phyloP scores from a whole-genome alignment of 2,329 filamentous ascomycete genomes.

The Monosporascus sp. region DNA sequence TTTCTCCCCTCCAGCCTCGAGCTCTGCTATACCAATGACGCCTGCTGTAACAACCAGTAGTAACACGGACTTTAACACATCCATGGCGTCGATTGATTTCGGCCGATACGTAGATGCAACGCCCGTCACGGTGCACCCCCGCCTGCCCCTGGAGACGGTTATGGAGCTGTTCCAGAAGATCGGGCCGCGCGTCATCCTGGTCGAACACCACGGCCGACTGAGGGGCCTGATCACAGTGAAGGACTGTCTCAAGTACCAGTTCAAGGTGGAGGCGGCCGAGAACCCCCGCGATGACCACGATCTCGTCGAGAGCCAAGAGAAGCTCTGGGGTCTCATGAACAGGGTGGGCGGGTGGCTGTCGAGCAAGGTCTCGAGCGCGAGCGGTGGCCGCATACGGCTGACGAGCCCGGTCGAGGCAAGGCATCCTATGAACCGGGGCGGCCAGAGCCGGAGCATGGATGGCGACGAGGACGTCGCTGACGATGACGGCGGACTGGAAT shows the following conservation, averaged over 20 bases:
- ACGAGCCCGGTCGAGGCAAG: conserved; percentile 32
- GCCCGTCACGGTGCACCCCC: conserved; percentile 84
- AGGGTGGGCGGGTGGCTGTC: conserved; percentile 54
- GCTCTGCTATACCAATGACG: conserved; percentile 33
- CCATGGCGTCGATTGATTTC: conserved; percentile 65
- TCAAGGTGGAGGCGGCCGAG: conserved; percentile 87
- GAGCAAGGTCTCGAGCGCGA: conserved; percentile 45
- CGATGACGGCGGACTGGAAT: conserved; percentile 30
- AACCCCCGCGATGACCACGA: conserved; percentile 58
- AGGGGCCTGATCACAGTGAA: conserved; percentile 90
- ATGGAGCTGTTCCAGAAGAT: conserved; percentile 99
- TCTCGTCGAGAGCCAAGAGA: conserved; percentile 55
- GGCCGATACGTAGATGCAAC: conserved; percentile 84
- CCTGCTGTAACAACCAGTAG: conserved; percentile 55
- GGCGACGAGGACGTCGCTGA: conserved; percentile 44
- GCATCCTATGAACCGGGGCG: conserved; percentile 13
- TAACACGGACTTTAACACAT: conserved; percentile 49
- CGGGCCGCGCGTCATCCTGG: conserved; percentile 84
- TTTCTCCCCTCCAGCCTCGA: conserved; percentile 52
- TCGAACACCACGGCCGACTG: conserved; percentile 82
- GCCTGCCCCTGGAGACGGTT: conserved; percentile 87
- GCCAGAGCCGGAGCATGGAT: conserved; percentile 39
- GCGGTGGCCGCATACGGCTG: conserved; percentile 54
- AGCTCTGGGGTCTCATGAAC: conserved; percentile 56
- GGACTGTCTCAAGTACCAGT: conserved; percentile 95